Evolutionary conservation across 1,284 basidiomycete genomes (phyloP).

Genomic region (Puccinia novopanici): DNA sequence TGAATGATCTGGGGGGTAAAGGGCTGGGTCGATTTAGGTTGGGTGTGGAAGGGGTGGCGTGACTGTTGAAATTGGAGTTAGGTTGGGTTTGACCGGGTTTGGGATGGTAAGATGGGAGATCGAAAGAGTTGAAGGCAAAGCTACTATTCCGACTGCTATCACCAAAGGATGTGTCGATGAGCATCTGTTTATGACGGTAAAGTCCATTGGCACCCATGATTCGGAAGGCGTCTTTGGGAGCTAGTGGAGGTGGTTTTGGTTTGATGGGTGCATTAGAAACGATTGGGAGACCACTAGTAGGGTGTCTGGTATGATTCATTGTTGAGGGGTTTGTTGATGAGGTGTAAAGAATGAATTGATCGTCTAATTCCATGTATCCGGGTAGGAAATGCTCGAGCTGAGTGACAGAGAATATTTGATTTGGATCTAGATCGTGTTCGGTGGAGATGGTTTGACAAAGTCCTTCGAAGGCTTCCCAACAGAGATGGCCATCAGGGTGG

Average conservation of each 20-base stretch:
- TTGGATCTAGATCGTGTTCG: slow-evolving; percentile 24
- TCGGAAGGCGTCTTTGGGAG: slow-evolving; percentile 42
- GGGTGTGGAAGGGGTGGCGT: slow-evolving; percentile 15
- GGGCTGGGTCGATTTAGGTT: slow-evolving; percentile 27
- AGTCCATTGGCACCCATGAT: slow-evolving; percentile 37
- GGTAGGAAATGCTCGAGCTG: slow-evolving; percentile 17
- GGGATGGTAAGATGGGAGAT: slow-evolving; percentile 31
- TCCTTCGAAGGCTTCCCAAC: slow-evolving; percentile 51
- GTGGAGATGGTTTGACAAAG: slow-evolving; percentile 37
- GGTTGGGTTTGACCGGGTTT: slow-evolving; percentile 6
- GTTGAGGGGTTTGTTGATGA: not conserved
- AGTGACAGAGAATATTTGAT: slow-evolving; percentile 9
- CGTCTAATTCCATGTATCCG: slow-evolving; percentile 45
- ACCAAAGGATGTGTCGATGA: slow-evolving; percentile 44
- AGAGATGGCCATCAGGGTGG: slow-evolving; percentile 48
- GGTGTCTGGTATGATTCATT: not conserved
- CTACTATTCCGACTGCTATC: slow-evolving; percentile 42
- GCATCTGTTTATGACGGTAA: slow-evolving; percentile 27
- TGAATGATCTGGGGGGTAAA: slow-evolving; percentile 10
- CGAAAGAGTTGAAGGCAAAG: slow-evolving; percentile 41
- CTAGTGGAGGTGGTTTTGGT: slow-evolving; percentile 19
- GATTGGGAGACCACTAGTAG: not conserved
- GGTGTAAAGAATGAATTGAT: slow-evolving; percentile 33
- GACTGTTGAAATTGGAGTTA: slow-evolving; percentile 20
- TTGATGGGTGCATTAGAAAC: slow-evolving; percentile 33